These are phyloP conservation scores for Metarhizium anisopliae DNA, from an alignment of 2,329 filamentous ascomycete genomes.

Conservation along the genomic window DNA sequence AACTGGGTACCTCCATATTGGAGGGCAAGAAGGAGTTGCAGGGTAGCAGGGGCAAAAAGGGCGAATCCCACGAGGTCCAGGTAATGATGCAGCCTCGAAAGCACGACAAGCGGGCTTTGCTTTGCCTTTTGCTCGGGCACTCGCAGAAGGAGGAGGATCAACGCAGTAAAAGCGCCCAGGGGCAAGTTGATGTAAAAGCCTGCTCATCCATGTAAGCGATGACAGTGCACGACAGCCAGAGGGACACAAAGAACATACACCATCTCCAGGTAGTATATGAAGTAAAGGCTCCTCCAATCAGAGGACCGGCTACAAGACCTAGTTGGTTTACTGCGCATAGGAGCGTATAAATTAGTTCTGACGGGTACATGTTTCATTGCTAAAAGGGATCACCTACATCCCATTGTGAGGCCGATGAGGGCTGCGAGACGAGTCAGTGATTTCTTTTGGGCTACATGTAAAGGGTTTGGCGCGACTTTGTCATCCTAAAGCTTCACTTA, in stretches of 20 bases:
- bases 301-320: slow-evolving; percentile 31
- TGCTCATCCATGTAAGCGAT: too few species aligned
- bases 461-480: too few species aligned
- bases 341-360: too few species aligned
- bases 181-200: slow-evolving; percentile 38
- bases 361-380: too few species aligned
- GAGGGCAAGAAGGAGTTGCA: slow-evolving; percentile 35
- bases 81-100: slow-evolving; percentile 14
- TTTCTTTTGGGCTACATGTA: too few species aligned
- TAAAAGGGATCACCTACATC: background rate
- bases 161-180: slow-evolving; percentile 26
- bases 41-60: slow-evolving; percentile 31
- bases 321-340: slow-evolving; percentile 21
- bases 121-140: slow-evolving; percentile 28
- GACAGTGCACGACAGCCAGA: too few species aligned
- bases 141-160: slow-evolving; percentile 20
- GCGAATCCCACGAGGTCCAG: slow-evolving; percentile 34
- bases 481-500: too few species aligned
- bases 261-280: slow-evolving; percentile 31
- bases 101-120: slow-evolving; percentile 13
- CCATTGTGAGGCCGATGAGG: slow-evolving; percentile 10
- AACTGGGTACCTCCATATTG: slow-evolving; percentile 32
- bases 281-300: slow-evolving; percentile 32
- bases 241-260: slow-evolving; percentile 14
- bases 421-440: background rate